Evolutionary conservation across 169 alveolate species (phyloP), one percentile per base, ranked within the genome.

Genomic region (Cystoisospora suis): DNA sequence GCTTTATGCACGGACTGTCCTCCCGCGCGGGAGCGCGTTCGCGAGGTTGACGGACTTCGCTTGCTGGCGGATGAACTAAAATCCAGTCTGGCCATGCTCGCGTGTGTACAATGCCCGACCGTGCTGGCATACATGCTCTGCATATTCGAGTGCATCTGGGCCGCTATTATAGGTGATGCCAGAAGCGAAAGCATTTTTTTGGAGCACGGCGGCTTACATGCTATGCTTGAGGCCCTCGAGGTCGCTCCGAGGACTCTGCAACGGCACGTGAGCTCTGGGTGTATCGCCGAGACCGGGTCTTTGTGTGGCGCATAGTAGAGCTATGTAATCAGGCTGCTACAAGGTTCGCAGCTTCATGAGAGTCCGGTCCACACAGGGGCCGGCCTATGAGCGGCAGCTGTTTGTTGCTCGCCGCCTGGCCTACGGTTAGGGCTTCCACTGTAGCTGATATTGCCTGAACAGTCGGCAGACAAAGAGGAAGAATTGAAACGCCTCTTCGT

Each of bases 241-340:
- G 32, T 15, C 38, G 47, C 32, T 17, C 83, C 83, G 32, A 32
- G 32, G 45, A 36, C 56, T 72, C 56, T 72, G 17, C 83, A 72
- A 56, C 17, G 83, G 9, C 83, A 72, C 44, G 83, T 72, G 44
- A 61, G 75, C 42, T n/a, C n/a, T n/a, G n/a, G n/a, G n/a, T n/a
- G n/a, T n/a, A n/a, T n/a, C n/a, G n/a, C n/a, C n/a, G n/a, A n/a
- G n/a, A n/a, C n/a, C n/a, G n/a, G n/a, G n/a, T n/a, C n/a, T n/a
- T n/a, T n/a, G n/a, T n/a, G n/a, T n/a, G n/a, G n/a, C n/a, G n/a
- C n/a, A n/a, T n/a, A n/a, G n/a, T n/a, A n/a, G n/a, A n/a, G n/a
- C n/a, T n/a, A n/a, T n/a, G n/a, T n/a, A n/a, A n/a, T n/a, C n/a
- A n/a, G n/a, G n/a, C n/a, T n/a, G n/a, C n/a, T n/a, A n/a, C n/a